phyloP scores from a whole-genome alignment of 768 basidiomycete genomes.

The Candolleomyces aberdarensis region DNA sequence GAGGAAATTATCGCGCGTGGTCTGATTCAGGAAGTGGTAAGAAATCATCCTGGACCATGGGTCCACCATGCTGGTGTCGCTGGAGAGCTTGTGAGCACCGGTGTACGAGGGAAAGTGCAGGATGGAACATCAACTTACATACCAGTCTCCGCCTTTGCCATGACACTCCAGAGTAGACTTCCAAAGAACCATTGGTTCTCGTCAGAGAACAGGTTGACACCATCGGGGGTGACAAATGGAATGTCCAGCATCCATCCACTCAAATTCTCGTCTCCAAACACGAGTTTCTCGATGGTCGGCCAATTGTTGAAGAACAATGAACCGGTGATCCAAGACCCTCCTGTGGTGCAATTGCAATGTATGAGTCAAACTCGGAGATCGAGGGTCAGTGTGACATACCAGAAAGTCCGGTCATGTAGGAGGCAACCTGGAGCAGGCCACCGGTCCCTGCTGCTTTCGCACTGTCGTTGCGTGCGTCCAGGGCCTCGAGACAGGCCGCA shows the following conservation, averaged over 20 bases:
- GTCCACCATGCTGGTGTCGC: conserved; percentile 65
- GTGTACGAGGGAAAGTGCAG: neutral
- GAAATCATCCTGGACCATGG: conserved; percentile 63
- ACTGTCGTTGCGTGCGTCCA: conserved; percentile 61
- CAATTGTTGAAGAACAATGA: conserved; percentile 66
- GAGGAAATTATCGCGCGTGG: conserved; percentile 55
- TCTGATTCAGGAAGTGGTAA: conserved; percentile 73
- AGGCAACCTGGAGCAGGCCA: conserved; percentile 66
- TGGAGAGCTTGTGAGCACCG: conserved; percentile 17
- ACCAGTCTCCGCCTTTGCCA: conserved; percentile 51
- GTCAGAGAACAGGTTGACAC: conserved; percentile 40
- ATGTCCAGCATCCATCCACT: conserved; percentile 58
- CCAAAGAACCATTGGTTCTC: conserved; percentile 53
- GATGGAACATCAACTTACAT: conserved; percentile 32
- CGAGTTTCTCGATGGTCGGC: conserved; percentile 52
- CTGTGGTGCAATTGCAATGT: conserved; percentile 23
- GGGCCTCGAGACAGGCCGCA: conserved; percentile 52
- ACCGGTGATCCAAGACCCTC: conserved; percentile 66
- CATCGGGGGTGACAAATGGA: conserved; percentile 51
- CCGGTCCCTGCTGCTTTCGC: conserved; percentile 59
- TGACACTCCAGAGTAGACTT: conserved; percentile 50
- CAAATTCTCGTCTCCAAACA: conserved; percentile 51
- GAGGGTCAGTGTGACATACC: conserved; percentile 32
- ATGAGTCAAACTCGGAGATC: no score
- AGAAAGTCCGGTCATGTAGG: conserved; percentile 66